phyloP scores from a whole-genome alignment of 179 eudicot species.

The Nepenthes alata region DNA sequence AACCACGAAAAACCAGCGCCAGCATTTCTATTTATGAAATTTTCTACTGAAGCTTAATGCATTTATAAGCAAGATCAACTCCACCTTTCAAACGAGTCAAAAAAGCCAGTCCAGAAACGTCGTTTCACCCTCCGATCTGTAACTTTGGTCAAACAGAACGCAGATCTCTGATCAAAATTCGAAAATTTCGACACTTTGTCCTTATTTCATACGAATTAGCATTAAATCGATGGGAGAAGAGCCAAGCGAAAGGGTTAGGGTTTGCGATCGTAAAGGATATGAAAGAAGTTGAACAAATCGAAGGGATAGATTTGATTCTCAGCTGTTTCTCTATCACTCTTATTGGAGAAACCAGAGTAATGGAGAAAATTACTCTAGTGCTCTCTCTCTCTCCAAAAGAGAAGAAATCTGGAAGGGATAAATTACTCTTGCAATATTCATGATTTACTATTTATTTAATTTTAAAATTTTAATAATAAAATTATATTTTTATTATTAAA shows the following conservation, averaged over 20 bases:
- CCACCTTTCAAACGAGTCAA: background rate
- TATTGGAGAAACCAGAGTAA: background rate
- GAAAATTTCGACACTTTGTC: too few relatives aligned
- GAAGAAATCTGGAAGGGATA: conserved; percentile 13
- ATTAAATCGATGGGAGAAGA: background rate
- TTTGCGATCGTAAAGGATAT: background rate
- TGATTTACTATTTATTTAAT: too few relatives aligned
- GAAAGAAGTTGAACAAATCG: background rate
- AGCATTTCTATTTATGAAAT: background rate
- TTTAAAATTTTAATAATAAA: too few relatives aligned
- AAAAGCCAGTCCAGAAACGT: conserved; percentile 1
- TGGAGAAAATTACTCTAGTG: background rate
- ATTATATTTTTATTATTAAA: too few relatives aligned
- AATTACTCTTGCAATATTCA: too few relatives aligned
- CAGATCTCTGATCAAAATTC: conserved; percentile 6
- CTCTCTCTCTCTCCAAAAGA: conserved; percentile 4
- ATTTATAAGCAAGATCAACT: background rate
- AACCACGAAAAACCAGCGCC: too few relatives aligned
- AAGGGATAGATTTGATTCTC: background rate
- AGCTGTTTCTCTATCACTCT: background rate
- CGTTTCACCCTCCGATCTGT: conserved; percentile 15
- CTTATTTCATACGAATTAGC: background rate
- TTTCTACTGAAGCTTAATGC: background rate
- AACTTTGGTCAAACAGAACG: conserved; percentile 14
- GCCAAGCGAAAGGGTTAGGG: conserved; percentile 14